Conservation (phyloP, 306 rosid genomes). For the cucumber (Cucumis sativus) region DNA sequence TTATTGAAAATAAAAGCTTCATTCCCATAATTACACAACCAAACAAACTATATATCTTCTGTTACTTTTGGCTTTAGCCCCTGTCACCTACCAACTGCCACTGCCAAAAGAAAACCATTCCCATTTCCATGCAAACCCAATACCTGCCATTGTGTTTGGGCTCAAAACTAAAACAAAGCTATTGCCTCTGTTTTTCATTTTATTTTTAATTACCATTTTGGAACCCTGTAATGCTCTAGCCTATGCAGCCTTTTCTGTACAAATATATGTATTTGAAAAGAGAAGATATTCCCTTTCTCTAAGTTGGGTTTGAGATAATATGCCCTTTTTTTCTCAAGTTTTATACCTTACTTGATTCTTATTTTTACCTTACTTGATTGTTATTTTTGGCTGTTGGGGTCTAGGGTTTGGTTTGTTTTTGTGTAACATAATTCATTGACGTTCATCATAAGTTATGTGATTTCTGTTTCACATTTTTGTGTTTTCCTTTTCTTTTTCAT, state of each 20-base stretch:
- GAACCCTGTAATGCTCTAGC: not conserved
- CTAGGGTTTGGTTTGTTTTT: not conserved
- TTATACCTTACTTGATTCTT: too few species aligned
- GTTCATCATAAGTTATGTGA: not conserved
- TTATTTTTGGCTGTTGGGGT: not conserved
- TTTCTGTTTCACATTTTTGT: not conserved
- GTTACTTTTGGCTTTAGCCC: not conserved
- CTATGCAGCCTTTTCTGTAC: not conserved
- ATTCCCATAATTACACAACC: conserved; percentile 1
- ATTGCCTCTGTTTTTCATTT: not conserved
- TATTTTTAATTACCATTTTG: not conserved
- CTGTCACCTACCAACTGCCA: not conserved
- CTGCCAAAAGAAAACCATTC: not conserved
- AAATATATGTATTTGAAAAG: too few species aligned
- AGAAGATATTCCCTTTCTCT: not conserved
- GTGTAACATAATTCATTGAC: not conserved
- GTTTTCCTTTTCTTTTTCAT: not conserved
- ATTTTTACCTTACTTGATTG: not conserved
- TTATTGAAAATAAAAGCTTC: too few species aligned
- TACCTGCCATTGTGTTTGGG: not conserved
- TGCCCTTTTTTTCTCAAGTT: not conserved
- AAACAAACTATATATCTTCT: not conserved
- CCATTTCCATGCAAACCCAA: not conserved
- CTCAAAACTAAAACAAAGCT: not conserved
- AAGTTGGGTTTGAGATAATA: not conserved